Evolutionary conservation across 331 rosid genomes (phyloP), one percentile per base, ranked within the genome.

Genomic region (Cydonia oblonga): DNA sequence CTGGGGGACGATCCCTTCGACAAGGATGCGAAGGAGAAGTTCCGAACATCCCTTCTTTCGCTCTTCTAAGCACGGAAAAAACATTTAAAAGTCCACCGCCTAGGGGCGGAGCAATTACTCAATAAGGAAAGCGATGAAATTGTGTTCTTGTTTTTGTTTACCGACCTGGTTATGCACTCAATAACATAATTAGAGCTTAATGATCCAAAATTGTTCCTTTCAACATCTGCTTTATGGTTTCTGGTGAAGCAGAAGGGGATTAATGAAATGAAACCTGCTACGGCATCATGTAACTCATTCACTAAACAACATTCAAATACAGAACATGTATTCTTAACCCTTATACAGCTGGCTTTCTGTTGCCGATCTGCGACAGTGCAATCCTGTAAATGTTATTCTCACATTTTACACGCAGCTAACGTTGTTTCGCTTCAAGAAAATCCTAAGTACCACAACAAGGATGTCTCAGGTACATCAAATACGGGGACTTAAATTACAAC

Each of bases 301-400:
- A 56, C 28, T 64, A 13, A 24, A 46, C 46, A 66, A 71, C 24
- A 40, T 4, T 71, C 3, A 49, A 40, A 29, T 6, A 56, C 52
- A 68, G 71, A 56, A 29, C 54, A 19, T 68, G 5, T 22, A 18
- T 81, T 68, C 80, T 74, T 76, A 51, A 38, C 78, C 76, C 72
- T 79, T 33, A 33, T 8, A 33, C 54, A 33, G 68, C 76, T 67
- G 76, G 78, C 72, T 62, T 71, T 63, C 35, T 44, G 70, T 62
- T n/a, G 74, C 81, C 44, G 57, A 49, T 38, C 20, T 54, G 61
- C n/a, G 52, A 75, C 7, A 60, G 38, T 70, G 7, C 28, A 53
- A 35, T 44, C 66, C 64, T 19, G 56, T 42, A 71, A 78, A 38
- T 66, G 69, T 61, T 40, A 68, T 44, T 79, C 14, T 70, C 51